These are phyloP conservation scores for Geosmithia morbida DNA, from an alignment of 2,329 filamentous ascomycete genomes.

Conservation along the genomic window DNA sequence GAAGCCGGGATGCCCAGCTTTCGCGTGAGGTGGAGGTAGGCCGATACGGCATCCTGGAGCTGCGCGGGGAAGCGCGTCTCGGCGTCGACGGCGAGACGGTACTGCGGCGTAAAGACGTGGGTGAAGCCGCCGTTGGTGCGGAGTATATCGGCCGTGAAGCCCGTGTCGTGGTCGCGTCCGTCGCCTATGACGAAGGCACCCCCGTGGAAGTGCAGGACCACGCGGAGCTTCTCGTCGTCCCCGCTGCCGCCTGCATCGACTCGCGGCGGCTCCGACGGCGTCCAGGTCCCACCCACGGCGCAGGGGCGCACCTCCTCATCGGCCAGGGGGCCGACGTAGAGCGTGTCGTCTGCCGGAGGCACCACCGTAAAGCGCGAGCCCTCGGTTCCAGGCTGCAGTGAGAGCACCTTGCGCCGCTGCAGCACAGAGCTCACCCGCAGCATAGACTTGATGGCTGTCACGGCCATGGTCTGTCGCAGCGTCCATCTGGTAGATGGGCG, in stretches of 20 bases:
- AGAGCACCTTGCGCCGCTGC: background rate
- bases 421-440: background rate
- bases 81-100: slow-evolving; percentile 9
- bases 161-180: slow-evolving; percentile 12
- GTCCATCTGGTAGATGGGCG: background rate
- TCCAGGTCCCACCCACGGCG: background rate
- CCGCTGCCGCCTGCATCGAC: background rate
- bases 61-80: slow-evolving; percentile 13
- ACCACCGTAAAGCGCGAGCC: background rate
- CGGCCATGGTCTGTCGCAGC: background rate
- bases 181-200: slow-evolving; percentile 14
- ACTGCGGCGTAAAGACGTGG: slow-evolving; percentile 13
- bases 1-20: slow-evolving; percentile 8
- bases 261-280: background rate
- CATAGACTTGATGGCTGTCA: background rate
- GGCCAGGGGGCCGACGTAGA: background rate
- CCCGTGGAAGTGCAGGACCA: slow-evolving; percentile 16
- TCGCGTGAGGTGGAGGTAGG: slow-evolving; percentile 11
- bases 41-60: slow-evolving; percentile 15
- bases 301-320: background rate
- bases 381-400: background rate
- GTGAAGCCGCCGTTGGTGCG: slow-evolving; percentile 6
- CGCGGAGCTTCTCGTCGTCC: background rate
- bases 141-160: slow-evolving; percentile 10
- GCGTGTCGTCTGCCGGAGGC: background rate